Conservation (phyloP, 805 yeast species). For the Metschnikowia kofuensis region DNA sequence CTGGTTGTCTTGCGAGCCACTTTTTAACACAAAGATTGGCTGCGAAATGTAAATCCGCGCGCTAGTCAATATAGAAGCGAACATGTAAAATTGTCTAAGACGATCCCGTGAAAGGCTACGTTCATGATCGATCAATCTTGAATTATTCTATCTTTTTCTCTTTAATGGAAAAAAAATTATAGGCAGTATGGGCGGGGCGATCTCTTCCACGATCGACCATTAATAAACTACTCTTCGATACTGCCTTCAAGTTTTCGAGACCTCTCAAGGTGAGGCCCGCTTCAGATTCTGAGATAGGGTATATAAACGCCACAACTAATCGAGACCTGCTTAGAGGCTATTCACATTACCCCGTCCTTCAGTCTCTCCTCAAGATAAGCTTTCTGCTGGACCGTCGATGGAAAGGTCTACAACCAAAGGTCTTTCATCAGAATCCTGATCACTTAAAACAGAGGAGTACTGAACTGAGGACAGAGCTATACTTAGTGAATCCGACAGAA, state of each 20-base stretch:
- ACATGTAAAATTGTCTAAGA: too few relatives aligned
- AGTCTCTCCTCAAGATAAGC: neutral
- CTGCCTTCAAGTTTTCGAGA: too few relatives aligned
- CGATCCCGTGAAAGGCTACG: too few relatives aligned
- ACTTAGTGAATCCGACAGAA: neutral
- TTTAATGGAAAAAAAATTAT: too few relatives aligned
- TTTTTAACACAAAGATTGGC: neutral
- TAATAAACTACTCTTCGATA: too few relatives aligned
- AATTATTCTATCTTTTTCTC: too few relatives aligned
- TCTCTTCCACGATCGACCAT: too few relatives aligned
- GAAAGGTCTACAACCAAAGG: constrained; percentile 2
- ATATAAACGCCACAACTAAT: neutral
- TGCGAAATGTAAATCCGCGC: neutral
- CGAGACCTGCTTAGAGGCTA: neutral
- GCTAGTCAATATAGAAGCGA: too few relatives aligned
- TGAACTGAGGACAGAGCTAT: neutral
- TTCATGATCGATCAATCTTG: too few relatives aligned
- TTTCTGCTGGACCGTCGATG: neutral
- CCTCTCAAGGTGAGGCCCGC: too few relatives aligned
- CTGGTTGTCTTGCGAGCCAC: neutral
- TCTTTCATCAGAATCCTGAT: neutral
- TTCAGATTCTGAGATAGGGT: too few relatives aligned
- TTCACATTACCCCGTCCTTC: neutral
- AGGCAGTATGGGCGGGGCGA: too few relatives aligned
- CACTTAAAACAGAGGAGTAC: neutral